Conservation (phyloP, 192 early-diverging fungal genomes). For the Backusella tuberculispora region DNA sequence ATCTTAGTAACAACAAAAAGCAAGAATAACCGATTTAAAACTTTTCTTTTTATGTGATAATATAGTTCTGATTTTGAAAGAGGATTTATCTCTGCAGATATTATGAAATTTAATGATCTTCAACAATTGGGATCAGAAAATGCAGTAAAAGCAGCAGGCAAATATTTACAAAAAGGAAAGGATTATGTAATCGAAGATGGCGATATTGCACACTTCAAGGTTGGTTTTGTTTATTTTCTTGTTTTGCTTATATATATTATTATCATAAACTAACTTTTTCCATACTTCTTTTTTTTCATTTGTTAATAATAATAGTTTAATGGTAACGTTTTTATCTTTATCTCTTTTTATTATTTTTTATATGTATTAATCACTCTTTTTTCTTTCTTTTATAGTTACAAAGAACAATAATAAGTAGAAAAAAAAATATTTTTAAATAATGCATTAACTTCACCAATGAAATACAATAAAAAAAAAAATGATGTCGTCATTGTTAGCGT, state of each 20-base stretch:
- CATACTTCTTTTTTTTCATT: not conserved
- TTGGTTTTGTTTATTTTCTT: not conserved
- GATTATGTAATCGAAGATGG: slow-evolving; percentile 75
- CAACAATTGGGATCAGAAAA: slow-evolving; percentile 62
- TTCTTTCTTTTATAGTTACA: not conserved
- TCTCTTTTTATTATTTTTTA: not conserved
- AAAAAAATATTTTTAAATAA: not conserved
- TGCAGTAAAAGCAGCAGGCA: slow-evolving; percentile 75
- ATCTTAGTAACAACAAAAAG: not conserved
- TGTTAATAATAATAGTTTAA: not conserved
- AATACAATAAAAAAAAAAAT: not conserved
- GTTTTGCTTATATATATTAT: not conserved
- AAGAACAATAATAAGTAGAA: not conserved
- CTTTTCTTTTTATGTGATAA: too few relatives aligned
- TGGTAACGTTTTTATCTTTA: not conserved
- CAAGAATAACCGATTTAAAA: not conserved
- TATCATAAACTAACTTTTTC: not conserved
- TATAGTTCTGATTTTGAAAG: slow-evolving; percentile 79
- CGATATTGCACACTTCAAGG: slow-evolving; percentile 58
- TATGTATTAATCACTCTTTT: not conserved
- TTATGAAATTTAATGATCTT: slow-evolving; percentile 60
- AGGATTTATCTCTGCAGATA: slow-evolving; percentile 81
- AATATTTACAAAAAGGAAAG: slow-evolving; percentile 72
- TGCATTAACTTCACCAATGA: not conserved
- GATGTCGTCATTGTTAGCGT: slow-evolving; percentile 1